These are phyloP conservation scores for Phoenix dactylifera DNA, from an alignment of 176 grass and related monocot genomes.

Conservation along the genomic window DNA sequence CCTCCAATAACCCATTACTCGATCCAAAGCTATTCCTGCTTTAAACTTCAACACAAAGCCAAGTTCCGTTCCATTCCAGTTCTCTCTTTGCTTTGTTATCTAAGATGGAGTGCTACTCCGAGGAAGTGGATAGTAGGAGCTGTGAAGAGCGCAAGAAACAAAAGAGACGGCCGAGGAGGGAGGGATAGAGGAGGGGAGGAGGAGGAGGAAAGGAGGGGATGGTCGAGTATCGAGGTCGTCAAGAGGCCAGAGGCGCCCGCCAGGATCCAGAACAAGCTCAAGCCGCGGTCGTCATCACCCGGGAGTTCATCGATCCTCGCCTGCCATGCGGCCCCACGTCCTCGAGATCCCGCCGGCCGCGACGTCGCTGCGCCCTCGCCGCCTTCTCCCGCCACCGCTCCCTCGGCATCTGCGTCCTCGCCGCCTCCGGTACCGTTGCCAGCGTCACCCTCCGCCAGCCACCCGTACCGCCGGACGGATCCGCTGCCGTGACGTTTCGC, in stretches of 20 bases:
- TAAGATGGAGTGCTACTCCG: constrained; percentile 51
- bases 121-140: constrained; percentile 63
- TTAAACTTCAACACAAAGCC: constrained; percentile 3
- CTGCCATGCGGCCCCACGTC: constrained; percentile 80
- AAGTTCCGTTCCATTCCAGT: too few species aligned
- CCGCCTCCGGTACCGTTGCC: constrained; percentile 50
- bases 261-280: constrained; percentile 87
- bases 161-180: neutral
- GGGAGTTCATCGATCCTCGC: constrained; percentile 38
- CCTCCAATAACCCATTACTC: too few species aligned
- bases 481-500: constrained; percentile 35
- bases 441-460: constrained; percentile 66
- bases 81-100: too few species aligned
- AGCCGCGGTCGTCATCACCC: constrained; percentile 79
- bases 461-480: neutral
- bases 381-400: constrained; percentile 43
- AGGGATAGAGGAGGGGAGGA: neutral
- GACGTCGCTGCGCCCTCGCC: constrained; percentile 64
- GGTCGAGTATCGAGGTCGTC: constrained; percentile 59
- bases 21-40: neutral
- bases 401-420: constrained; percentile 74
- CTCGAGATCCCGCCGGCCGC: constrained; percentile 70
- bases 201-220: constrained; percentile 31
- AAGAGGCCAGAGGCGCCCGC: constrained; percentile 68
- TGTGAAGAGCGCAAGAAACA: constrained; percentile 42